Conservation (phyloP, 768 basidiomycete genomes). For the Sporobolomyces roseus region DNA sequence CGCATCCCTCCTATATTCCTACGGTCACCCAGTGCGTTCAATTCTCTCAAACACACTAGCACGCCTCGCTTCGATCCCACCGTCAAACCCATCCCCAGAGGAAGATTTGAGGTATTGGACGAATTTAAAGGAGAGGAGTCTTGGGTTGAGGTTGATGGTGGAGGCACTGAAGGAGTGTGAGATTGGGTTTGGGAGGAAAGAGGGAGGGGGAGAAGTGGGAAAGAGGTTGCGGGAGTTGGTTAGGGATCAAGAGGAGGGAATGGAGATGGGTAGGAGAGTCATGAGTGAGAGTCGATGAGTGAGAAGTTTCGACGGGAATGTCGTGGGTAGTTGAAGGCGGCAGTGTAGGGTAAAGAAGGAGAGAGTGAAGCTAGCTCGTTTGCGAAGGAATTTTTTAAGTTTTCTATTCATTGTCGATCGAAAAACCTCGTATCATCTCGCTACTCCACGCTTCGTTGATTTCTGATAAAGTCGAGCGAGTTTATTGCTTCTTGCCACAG, state of each 20-base stretch:
- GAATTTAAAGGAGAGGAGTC: neutral
- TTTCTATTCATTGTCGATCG: no score
- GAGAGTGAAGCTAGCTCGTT: no score
- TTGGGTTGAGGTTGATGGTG: neutral
- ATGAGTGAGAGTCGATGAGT: neutral
- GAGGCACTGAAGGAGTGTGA: conserved; percentile 17
- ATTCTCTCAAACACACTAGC: conserved; percentile 28
- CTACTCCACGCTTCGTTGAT: no score
- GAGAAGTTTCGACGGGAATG: neutral
- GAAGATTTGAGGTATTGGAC: conserved; percentile 27
- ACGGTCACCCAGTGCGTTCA: conserved; percentile 30
- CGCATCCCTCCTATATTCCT: neutral
- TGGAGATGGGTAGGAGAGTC: conserved; percentile 19
- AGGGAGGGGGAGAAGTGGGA: conserved; percentile 8
- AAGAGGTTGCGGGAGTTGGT: conserved; percentile 19
- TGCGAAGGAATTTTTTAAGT: no score
- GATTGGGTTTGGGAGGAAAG: conserved; percentile 13
- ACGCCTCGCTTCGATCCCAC: conserved; percentile 21
- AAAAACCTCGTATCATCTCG: no score
- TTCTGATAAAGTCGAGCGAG: no score
- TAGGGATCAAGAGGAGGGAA: conserved; percentile 17
- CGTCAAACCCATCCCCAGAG: neutral
- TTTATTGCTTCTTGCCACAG: no score
- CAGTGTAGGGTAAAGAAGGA: no score
- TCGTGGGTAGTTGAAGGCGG: no score